Evolutionary conservation across 805 yeast genomes (phyloP).

Genomic region (Spathaspora passalidarum): DNA sequence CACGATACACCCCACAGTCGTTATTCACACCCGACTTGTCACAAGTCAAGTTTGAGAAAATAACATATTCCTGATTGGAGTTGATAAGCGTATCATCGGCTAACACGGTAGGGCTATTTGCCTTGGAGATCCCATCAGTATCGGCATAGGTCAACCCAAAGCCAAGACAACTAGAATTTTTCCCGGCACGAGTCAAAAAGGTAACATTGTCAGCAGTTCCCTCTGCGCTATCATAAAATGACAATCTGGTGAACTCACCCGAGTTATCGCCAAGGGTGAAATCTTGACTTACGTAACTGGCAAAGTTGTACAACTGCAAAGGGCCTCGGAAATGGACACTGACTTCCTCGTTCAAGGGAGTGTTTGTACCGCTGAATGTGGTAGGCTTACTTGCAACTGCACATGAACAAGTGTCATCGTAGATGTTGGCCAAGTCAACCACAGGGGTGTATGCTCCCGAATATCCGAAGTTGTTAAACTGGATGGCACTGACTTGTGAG

Average conservation of each 20-base stretch:
- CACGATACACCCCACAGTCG: slow-evolving; percentile 74
- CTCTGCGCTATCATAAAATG: slow-evolving; percentile 53
- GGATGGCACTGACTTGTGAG: slow-evolving; percentile 22
- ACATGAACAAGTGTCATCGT: slow-evolving; percentile 44
- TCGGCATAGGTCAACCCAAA: slow-evolving; percentile 63
- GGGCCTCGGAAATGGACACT: slow-evolving; percentile 84
- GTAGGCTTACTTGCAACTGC: slow-evolving; percentile 33
- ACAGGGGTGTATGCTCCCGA: slow-evolving; percentile 52
- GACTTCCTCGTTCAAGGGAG: slow-evolving; percentile 67
- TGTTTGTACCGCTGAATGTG: slow-evolving; percentile 52
- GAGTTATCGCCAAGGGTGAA: slow-evolving; percentile 33
- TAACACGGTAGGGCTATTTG: slow-evolving; percentile 47
- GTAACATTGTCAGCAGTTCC: slow-evolving; percentile 61
- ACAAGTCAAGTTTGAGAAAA: slow-evolving; percentile 60
- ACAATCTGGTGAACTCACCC: slow-evolving; percentile 54
- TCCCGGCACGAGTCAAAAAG: slow-evolving; percentile 64
- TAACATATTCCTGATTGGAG: slow-evolving; percentile 59
- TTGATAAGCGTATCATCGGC: slow-evolving; percentile 45
- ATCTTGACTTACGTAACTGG: slow-evolving; percentile 49
- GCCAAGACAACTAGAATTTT: slow-evolving; percentile 61
- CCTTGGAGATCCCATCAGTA: slow-evolving; percentile 50
- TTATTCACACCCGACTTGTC: slow-evolving; percentile 49
- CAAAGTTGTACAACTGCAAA: slow-evolving; percentile 56
- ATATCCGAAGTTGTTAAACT: slow-evolving; percentile 55
- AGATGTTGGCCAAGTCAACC: slow-evolving; percentile 36